Evolutionary conservation across 2,329 filamentous ascomycete genomes (phyloP).

Genomic region (Cucurbitaria berberidis): DNA sequence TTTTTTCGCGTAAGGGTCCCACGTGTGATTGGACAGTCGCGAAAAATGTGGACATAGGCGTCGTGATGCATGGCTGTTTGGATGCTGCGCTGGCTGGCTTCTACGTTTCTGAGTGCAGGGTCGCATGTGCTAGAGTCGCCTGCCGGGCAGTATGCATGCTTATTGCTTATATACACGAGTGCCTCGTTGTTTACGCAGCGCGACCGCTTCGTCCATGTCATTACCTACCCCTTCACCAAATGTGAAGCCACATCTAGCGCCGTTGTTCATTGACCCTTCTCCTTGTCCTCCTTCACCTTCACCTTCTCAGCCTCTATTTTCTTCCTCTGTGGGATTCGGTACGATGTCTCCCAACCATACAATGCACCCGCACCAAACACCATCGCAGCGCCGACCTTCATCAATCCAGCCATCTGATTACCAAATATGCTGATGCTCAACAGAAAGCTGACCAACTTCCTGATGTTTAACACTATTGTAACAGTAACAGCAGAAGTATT

Average conservation of each 20-base stretch:
- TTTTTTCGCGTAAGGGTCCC: constrained; percentile 14
- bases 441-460: constrained; percentile 89
- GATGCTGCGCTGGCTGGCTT: too few species aligned
- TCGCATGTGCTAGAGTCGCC: too few species aligned
- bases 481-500: constrained; percentile 91
- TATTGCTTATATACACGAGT: neutral
- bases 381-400: constrained; percentile 78
- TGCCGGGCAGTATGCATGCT: neutral
- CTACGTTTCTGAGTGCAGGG: too few species aligned
- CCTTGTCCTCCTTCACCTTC: too few species aligned
- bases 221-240: neutral
- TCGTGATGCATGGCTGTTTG: neutral
- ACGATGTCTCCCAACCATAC: constrained; percentile 77
- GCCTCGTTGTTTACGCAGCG: neutral
- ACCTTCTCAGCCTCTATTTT: constrained; percentile 32
- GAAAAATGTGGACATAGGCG: neutral
- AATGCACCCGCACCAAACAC: constrained; percentile 92
- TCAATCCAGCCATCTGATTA: constrained; percentile 77
- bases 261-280: constrained; percentile 26
- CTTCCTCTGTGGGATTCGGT: constrained; percentile 51
- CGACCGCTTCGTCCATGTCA: neutral
- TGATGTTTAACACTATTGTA: constrained; percentile 93
- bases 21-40: neutral
- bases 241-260: neutral
- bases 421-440: constrained; percentile 95